Percentiles rank a stretch among this genome's conserved stretches.
Evolutionary conservation across 2,329 filamentous ascomycete genomes (phyloP).

Genomic region (Knoxdaviesia capensis): DNA sequence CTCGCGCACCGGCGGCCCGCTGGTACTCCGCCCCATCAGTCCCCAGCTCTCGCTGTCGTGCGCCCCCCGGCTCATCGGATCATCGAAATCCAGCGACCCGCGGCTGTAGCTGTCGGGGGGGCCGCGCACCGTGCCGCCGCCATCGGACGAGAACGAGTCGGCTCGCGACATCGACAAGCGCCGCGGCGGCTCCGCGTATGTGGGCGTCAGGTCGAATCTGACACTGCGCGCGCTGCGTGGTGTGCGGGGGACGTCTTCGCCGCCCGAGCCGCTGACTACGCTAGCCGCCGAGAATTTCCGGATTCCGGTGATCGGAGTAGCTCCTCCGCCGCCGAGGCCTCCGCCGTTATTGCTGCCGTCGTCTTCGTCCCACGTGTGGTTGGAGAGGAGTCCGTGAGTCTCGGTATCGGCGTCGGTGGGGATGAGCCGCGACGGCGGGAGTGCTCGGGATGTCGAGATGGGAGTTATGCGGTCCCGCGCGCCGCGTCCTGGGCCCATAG

Average conservation of each 20-base stretch:
- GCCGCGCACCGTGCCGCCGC: too few species aligned
- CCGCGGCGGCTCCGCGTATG: slow-evolving; percentile 16
- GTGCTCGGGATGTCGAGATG: neutral
- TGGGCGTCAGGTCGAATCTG: slow-evolving; percentile 43
- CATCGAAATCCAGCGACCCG: too few species aligned
- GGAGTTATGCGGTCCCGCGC: too few species aligned
- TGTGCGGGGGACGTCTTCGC: slow-evolving; percentile 14
- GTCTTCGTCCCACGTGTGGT: slow-evolving; percentile 6
- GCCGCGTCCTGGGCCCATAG: too few species aligned
- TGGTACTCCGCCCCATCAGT: too few species aligned
- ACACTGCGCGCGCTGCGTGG: slow-evolving; percentile 52
- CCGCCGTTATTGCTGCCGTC: slow-evolving; percentile 1
- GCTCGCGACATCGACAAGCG: slow-evolving; percentile 3
- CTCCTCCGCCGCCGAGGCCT: neutral
- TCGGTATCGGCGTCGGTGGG: slow-evolving; percentile 7
- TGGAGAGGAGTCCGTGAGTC: slow-evolving; percentile 8
- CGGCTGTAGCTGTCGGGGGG: too few species aligned
- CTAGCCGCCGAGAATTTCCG: too few species aligned
- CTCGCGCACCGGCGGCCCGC: slow-evolving; percentile 59
- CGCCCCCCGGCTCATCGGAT: neutral
- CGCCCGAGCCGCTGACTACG: neutral
- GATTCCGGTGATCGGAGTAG: too few species aligned
- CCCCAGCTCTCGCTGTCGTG: neutral
- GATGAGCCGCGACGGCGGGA: slow-evolving; percentile 1
- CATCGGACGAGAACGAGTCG: too few species aligned